Evolutionary conservation across 2,329 filamentous ascomycete genomes (phyloP), one percentile per base, ranked within the genome.

Genomic region (Cyphellophora attinorum): DNA sequence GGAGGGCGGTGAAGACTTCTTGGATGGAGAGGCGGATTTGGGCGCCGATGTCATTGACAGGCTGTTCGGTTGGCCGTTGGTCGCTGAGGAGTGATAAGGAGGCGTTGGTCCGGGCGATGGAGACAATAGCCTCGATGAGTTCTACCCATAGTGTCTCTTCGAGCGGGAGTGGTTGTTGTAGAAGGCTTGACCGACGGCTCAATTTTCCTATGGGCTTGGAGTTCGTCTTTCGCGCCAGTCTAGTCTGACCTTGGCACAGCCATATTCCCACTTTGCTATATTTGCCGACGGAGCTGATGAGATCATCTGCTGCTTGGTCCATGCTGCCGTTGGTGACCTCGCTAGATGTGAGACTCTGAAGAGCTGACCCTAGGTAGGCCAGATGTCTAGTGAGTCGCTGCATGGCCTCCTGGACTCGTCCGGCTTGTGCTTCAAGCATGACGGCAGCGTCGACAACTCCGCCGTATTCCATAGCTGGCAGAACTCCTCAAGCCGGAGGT

Each of bases 371-470:
- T 1, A 98, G 67, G 1, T 81, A 88, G 23, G 71, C 69, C 16
- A 98, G 60, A 52, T 98, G 89, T 46, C 70, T 74, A n/a, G 85
- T 73, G 14, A 98, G 70, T 31, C 91, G 76, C 37, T 78, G 71
- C 81, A 98, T 93, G 5, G 86, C 91, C 48, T 81, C 74, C 41
- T 75, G 73, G 10, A 89, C 71, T 50, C 91, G 77, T 1, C 93
- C 91, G 53, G 95, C 86, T 39, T 85, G 76, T 25, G 85, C 85
- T 70, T 98, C 81, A 6, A 98, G 68, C 2, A 94, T 76, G 5
- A 98, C 84, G 1, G 86, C 89, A 4, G 88, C 93, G 61, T 98
- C 91, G 29, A 98, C 76, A 4, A 91, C 84, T 1, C 88, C 88
- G 27, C 79, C 86, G 42, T 81, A 75, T 57, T 98, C 93, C 68